Evolutionary conservation across 805 yeast species (phyloP).

Genomic region (Kregervanrija fluxuum): DNA sequence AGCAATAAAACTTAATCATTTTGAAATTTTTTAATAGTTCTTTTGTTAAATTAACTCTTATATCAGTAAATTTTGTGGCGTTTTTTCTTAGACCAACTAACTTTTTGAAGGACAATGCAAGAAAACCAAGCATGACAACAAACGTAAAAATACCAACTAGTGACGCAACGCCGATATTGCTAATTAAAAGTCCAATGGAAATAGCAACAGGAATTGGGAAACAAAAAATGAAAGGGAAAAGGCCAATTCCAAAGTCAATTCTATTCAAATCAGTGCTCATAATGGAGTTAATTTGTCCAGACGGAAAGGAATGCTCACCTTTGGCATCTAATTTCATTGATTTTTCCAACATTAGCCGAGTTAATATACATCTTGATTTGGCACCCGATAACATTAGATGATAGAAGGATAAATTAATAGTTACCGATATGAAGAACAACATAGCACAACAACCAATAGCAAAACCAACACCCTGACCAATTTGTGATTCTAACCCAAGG

Average conservation of each 20-base stretch:
- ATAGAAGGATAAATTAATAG: conserved; percentile 58
- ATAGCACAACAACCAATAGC: conserved; percentile 64
- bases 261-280: conserved; percentile 78
- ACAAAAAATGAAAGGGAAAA: conserved; percentile 55
- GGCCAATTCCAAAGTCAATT: conserved; percentile 65
- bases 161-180: conserved; percentile 66
- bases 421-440: conserved; percentile 39
- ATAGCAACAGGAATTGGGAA: conserved; percentile 60
- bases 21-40: conserved; percentile 76
- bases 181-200: conserved; percentile 56
- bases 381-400: conserved; percentile 59
- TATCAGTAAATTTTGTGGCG: conserved; percentile 63
- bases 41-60: conserved; percentile 66
- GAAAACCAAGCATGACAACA: conserved; percentile 37
- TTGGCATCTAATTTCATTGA: conserved; percentile 53
- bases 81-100: conserved; percentile 48
- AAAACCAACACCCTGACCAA: conserved; percentile 68
- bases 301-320: conserved; percentile 57
- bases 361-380: conserved; percentile 59
- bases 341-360: conserved; percentile 61
- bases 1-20: conserved; percentile 77
- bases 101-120: conserved; percentile 39
- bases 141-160: conserved; percentile 61
- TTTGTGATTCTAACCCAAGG: conserved; percentile 31
- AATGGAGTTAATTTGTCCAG: conserved; percentile 67